phyloP scores from a whole-genome alignment of 2,329 filamentous ascomycete genomes.

The Pseudocercospora eumusae region DNA sequence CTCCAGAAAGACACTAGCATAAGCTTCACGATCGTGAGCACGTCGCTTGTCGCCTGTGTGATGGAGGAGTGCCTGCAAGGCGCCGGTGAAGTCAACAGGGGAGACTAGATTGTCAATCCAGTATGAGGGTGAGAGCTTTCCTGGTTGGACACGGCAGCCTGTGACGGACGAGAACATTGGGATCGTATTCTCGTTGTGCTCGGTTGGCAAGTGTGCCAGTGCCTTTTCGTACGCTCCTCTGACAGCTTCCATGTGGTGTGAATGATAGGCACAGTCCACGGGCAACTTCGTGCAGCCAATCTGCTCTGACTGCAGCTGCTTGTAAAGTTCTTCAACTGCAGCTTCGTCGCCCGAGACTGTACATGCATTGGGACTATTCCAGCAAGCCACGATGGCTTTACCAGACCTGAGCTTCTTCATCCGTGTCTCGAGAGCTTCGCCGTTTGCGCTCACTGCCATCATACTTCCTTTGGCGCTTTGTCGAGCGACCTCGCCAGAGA shows the following conservation, averaged over 20 bases:
- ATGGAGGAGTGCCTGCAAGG: conserved; percentile 10
- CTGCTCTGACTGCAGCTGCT: conserved; percentile 39
- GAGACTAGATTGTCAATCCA: conserved; percentile 21
- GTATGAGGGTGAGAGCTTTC: conserved; percentile 12
- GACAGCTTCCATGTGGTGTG: conserved; percentile 38
- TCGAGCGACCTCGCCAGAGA: conserved; percentile 14
- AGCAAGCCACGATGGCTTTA: conserved; percentile 37
- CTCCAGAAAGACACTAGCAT: conserved; percentile 14
- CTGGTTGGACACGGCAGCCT: not conserved
- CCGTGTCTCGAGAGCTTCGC: conserved; percentile 30
- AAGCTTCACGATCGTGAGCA: conserved; percentile 9
- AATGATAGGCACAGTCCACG: conserved; percentile 50
- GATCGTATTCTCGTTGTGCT: conserved; percentile 1
- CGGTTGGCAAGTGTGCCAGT: conserved; percentile 6
- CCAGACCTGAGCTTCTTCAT: conserved; percentile 23
- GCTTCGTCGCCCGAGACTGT: conserved; percentile 50
- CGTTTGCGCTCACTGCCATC: conserved; percentile 37
- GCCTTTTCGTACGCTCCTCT: conserved; percentile 11
- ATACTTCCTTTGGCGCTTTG: conserved; percentile 34
- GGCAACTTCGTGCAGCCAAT: conserved; percentile 45
- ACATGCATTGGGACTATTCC: conserved; percentile 46
- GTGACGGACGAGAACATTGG: conserved; percentile 16
- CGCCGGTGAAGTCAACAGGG: conserved; percentile 18
- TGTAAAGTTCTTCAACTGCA: conserved; percentile 39
- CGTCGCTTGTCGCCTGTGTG: not conserved